Evolutionary conservation across 345 rosid species (phyloP).

Genomic region (Aquilaria yunnanensis): DNA sequence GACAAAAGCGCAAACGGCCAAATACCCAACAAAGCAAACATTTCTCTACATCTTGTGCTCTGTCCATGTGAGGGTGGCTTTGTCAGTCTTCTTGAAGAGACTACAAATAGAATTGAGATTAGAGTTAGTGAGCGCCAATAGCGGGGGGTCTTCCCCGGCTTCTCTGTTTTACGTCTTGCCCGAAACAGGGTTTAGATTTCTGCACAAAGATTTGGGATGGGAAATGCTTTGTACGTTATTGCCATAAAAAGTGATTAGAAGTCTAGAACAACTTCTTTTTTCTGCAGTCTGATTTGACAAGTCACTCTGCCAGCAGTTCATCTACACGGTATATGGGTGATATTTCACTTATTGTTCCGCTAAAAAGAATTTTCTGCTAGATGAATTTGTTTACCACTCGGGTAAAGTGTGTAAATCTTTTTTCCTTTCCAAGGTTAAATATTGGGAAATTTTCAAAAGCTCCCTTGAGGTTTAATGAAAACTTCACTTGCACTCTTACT

Average conservation of each 20-base stretch:
- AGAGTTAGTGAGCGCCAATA: conserved; percentile 10
- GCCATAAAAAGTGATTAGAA: background rate
- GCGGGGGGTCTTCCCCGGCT: conserved; percentile 7
- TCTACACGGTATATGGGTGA: too few relatives aligned
- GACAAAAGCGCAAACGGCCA: conserved; percentile 43
- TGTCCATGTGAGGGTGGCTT: background rate
- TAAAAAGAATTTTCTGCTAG: too few relatives aligned
- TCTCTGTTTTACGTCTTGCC: too few relatives aligned
- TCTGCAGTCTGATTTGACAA: background rate
- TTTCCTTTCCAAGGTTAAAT: too few relatives aligned
- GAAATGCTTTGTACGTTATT: background rate
- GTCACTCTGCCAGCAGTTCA: background rate
- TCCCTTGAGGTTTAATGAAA: too few relatives aligned
- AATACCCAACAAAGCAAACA: conserved; percentile 19
- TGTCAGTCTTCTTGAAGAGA: background rate
- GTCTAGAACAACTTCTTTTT: background rate
- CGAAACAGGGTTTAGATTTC: too few relatives aligned
- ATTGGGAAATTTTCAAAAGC: too few relatives aligned
- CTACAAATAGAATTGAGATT: background rate
- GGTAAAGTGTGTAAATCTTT: too few relatives aligned
- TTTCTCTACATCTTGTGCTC: conserved; percentile 6
- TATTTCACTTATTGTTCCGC: too few relatives aligned
- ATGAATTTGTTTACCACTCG: too few relatives aligned
- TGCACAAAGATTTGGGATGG: background rate
- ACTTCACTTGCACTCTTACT: too few relatives aligned